Base-by-base conservation (phyloP, 2,329 filamentous ascomycete genomes). In the Parascedosporium putredinis region DNA sequence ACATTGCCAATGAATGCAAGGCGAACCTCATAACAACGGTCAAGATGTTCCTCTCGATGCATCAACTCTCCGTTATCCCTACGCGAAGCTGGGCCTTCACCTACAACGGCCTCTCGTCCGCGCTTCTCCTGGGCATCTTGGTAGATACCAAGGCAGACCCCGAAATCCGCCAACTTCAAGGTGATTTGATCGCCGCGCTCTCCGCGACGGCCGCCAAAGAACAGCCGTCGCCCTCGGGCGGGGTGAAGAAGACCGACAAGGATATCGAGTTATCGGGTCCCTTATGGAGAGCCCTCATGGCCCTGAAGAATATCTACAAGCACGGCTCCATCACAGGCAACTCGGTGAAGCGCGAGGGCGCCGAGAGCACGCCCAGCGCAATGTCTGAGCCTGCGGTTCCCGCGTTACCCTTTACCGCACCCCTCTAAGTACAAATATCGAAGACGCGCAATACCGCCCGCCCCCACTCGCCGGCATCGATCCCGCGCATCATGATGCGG, bases 11-110 rank as follows among this genome's bases (percentile, higher is more conserved):
- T 24, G 73, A 74, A 51, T 84, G 80, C 67, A 81, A 81, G 59
- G 64, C 68, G 14, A 83, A 82, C 57, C 66, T 84, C 23, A 77
- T 77, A 5, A 79, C 83, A 59, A 83, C 79, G 10, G 79, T 84
- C 9, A 74, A 78, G 36, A 84, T 83, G 79, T 84, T 83, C 58
- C 66, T 84, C 20, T 77, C 79, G 14, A 84, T 84, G 80, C 79
- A 84, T 60, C 79, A 82, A 54, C 65, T 84, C 25, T 83, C 79
- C 2, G 76, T 81, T 7, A 83, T 83, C 44, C 80, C 80, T 1
- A 84, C 80, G 0, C 69, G 80, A 23, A 83, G 78, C 51, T 84
- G 80, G 80, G 79, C 80, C 0, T 83, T 83, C 53, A 84, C 80
- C 1, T 83, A 83, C 51, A 79, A 84, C 56, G 79, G 80, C 1